Evolutionary conservation across 1,284 basidiomycete genomes (phyloP).

Genomic region (Omphalotus olearius): DNA sequence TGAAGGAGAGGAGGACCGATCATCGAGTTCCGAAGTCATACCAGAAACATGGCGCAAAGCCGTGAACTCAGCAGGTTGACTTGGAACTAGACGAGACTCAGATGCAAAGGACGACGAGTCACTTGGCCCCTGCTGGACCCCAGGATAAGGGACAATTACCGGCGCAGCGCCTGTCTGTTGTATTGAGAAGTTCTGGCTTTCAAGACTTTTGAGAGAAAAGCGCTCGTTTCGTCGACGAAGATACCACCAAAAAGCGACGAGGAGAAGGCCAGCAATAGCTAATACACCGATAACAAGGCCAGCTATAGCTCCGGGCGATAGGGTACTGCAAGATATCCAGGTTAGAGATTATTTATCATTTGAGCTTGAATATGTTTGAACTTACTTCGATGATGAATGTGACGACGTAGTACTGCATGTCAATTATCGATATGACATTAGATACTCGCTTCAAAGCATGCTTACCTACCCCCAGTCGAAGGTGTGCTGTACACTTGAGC

Average conservation of each 20-base stretch:
- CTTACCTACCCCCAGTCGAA: constrained; percentile 9
- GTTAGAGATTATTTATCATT: constrained; percentile 7
- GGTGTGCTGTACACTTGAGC: constrained; percentile 30
- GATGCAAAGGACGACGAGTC: neutral
- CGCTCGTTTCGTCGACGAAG: constrained; percentile 15
- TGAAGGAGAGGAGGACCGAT: neutral
- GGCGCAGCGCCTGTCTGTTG: too few species aligned
- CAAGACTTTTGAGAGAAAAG: neutral
- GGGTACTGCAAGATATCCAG: constrained; percentile 14
- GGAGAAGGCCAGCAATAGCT: constrained; percentile 12
- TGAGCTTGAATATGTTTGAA: neutral
- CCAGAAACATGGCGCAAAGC: neutral
- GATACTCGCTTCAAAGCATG: neutral
- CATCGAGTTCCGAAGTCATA: neutral
- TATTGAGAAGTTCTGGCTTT: too few species aligned
- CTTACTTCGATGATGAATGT: neutral
- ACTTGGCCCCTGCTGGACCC: too few species aligned
- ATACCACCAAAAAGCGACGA: constrained; percentile 17
- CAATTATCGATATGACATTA: neutral
- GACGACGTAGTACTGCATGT: neutral
- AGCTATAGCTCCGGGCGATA: constrained; percentile 18
- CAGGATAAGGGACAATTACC: too few species aligned
- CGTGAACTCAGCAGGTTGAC: neutral
- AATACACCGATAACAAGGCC: constrained; percentile 22
- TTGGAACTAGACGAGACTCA: neutral